phyloP scores from a whole-genome alignment of 768 basidiomycete genomes.

The Mycena crocata region DNA sequence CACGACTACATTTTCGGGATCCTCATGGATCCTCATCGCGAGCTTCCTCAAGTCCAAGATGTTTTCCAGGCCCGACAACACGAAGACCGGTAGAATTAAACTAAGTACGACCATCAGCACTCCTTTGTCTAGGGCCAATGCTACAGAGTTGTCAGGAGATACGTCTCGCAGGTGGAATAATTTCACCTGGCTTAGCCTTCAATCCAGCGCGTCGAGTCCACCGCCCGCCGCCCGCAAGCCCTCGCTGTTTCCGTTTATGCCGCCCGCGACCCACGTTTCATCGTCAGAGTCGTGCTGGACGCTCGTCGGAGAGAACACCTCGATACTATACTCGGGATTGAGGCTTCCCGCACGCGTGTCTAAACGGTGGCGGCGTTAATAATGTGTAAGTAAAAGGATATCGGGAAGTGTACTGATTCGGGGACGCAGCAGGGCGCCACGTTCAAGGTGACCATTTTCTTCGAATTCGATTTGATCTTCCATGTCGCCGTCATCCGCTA shows the following conservation, averaged over 20 bases:
- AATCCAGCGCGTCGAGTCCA: background rate
- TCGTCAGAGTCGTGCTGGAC: conserved; percentile 27
- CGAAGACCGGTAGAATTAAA: no score
- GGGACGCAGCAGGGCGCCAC: conserved; percentile 12
- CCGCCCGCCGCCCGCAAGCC: conserved; percentile 3
- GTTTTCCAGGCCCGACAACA: no score
- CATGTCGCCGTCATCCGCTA: conserved; percentile 23
- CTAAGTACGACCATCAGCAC: no score
- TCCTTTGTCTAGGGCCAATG: no score
- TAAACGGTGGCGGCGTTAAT: background rate
- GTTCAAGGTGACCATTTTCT: conserved; percentile 4
- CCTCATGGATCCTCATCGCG: no score
- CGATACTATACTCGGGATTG: conserved; percentile 34
- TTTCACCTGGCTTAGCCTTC: no score
- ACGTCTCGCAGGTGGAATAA: no score
- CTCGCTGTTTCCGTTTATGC: conserved; percentile 12
- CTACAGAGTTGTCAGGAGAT: background rate
- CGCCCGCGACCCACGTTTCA: conserved; percentile 18
- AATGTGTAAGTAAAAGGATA: background rate
- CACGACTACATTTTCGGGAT: no score
- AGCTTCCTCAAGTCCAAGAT: no score
- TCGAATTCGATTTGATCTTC: conserved; percentile 5
- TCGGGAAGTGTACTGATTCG: conserved; percentile 6
- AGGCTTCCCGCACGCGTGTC: conserved; percentile 27
- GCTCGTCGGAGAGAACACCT: conserved; percentile 29